phyloP scores from a whole-genome alignment of 2,329 filamentous ascomycete genomes.

The Dothistroma septosporum region DNA sequence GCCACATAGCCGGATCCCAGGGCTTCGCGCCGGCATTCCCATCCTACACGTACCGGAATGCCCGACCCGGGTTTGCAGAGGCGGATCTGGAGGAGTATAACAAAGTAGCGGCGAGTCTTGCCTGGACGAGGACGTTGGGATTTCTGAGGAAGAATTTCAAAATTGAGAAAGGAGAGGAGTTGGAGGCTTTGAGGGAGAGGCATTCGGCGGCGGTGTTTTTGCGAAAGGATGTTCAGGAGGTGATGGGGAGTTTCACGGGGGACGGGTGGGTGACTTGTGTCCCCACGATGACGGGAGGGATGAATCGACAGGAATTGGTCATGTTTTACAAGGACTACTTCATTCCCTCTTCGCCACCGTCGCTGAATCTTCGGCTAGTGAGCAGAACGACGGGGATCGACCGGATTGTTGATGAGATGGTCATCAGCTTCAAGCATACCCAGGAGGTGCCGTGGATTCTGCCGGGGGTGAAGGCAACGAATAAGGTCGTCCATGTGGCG shows the following conservation, averaged over 20 bases:
- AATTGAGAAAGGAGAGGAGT: constrained; percentile 21
- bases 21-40: constrained; percentile 37
- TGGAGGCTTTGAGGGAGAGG: constrained; percentile 37
- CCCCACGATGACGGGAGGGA: constrained; percentile 44
- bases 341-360: constrained; percentile 50
- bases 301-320: constrained; percentile 41
- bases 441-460: constrained; percentile 56
- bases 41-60: constrained; percentile 39
- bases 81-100: constrained; percentile 37
- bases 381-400: constrained; percentile 55
- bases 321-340: constrained; percentile 57
- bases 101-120: constrained; percentile 39
- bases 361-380: constrained; percentile 51
- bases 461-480: constrained; percentile 53
- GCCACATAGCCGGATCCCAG: constrained; percentile 41
- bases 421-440: constrained; percentile 54
- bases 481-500: constrained; percentile 53
- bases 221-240: constrained; percentile 26
- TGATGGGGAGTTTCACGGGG: constrained; percentile 31
- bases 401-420: constrained; percentile 57
- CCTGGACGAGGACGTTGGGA: constrained; percentile 42
- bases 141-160: constrained; percentile 34
- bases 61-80: constrained; percentile 42
- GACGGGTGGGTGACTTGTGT: constrained; percentile 37
- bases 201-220: constrained; percentile 29